Evolutionary conservation across 2,329 filamentous ascomycete species (phyloP).

Genomic region (Xylariomycetidae sp.): DNA sequence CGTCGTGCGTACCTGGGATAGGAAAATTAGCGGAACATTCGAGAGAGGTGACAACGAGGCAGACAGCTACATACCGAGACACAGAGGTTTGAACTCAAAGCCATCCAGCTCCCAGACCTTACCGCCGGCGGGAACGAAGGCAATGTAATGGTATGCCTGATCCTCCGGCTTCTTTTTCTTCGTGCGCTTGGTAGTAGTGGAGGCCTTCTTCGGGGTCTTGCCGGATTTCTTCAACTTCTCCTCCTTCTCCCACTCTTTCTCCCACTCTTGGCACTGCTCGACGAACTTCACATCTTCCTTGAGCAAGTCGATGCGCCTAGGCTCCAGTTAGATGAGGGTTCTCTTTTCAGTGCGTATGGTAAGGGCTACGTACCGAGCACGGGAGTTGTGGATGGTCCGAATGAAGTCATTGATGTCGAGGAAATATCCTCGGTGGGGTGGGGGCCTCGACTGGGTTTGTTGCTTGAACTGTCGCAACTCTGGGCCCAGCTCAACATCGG

Average conservation of each 20-base stretch:
- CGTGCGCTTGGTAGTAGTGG: conserved; percentile 18
- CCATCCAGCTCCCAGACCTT: conserved; percentile 87
- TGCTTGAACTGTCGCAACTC: conserved; percentile 67
- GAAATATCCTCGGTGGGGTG: conserved; percentile 68
- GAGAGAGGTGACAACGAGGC: conserved; percentile 1
- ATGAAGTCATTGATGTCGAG: conserved; percentile 72
- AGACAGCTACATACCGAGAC: conserved; percentile 42
- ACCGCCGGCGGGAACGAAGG: conserved; percentile 71
- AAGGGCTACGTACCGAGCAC: conserved; percentile 52
- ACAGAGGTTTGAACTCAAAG: conserved; percentile 63
- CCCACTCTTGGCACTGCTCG: too few species aligned
- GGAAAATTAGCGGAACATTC: too few species aligned
- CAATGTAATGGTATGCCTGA: conserved; percentile 81
- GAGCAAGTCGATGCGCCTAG: conserved; percentile 67
- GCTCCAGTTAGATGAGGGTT: conserved; percentile 19
- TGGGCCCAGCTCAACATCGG: conserved; percentile 61
- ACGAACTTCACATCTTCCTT: conserved; percentile 64
- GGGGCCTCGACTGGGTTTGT: conserved; percentile 61
- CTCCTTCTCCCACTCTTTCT: conserved; percentile 45
- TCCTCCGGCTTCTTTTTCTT: conserved; percentile 40
- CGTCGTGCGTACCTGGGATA: too few species aligned
- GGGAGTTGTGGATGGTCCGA: conserved; percentile 80
- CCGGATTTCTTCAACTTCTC: conserved; percentile 26
- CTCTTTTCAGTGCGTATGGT: not conserved
- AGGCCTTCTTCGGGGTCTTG: conserved; percentile 9